phyloP scores from a whole-genome alignment of 2,329 filamentous ascomycete genomes.

The Talaromyces atroroseus region DNA sequence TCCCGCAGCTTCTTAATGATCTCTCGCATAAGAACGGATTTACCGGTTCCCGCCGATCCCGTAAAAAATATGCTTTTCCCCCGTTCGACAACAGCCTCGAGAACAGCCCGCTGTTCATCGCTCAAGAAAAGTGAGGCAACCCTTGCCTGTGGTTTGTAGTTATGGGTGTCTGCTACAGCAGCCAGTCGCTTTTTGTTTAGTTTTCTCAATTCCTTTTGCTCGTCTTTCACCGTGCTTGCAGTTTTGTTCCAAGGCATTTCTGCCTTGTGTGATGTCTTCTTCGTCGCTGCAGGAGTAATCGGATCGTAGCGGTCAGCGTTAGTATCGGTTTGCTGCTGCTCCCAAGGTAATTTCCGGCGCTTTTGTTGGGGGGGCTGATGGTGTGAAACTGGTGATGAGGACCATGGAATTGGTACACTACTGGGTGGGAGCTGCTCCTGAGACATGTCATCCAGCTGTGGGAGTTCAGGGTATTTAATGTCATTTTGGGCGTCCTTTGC shows the following conservation, averaged over 20 bases:
- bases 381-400: conserved; percentile 50
- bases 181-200: conserved; percentile 49
- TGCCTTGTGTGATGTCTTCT: conserved; percentile 37
- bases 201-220: conserved; percentile 67
- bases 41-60: conserved; percentile 90
- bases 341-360: conserved; percentile 61
- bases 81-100: conserved; percentile 73
- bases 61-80: conserved; percentile 95
- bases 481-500: conserved; percentile 15
- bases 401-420: conserved; percentile 64
- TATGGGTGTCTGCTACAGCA: conserved; percentile 37
- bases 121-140: conserved; percentile 65
- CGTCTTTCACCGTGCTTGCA: conserved; percentile 68
- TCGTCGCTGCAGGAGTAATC: conserved; percentile 43
- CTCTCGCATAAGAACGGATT: conserved; percentile 89
- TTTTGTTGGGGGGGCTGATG: conserved; percentile 42
- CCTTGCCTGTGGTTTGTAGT: conserved; percentile 27
- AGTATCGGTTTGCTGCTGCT: conserved; percentile 28
- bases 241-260: conserved; percentile 65
- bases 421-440: conserved; percentile 36
- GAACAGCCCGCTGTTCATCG: conserved; percentile 76
- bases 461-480: conserved; percentile 33
- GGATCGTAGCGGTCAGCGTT: conserved; percentile 19
- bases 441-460: conserved; percentile 21
- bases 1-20: conserved; percentile 77